Evolutionary conservation across 148 eudicot species (phyloP).

Genomic region (Simmondsia chinensis): DNA sequence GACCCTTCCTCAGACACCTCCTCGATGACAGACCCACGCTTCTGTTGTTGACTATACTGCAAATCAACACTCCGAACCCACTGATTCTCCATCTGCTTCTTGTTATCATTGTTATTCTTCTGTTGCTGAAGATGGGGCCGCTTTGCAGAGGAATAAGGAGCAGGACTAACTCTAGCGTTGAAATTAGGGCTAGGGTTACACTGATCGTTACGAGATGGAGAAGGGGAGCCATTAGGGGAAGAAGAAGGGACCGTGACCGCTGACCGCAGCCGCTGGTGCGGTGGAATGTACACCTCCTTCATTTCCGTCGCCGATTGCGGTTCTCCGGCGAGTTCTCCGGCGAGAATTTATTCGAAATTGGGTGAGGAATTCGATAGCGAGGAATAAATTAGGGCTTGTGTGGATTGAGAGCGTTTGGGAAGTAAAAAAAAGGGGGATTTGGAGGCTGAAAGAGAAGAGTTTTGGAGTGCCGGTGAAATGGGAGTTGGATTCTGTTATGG

Average conservation of each 20-base stretch:
- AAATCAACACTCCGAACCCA: conserved; percentile 6
- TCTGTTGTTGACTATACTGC: conserved; percentile 12
- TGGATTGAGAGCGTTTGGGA: too few relatives aligned
- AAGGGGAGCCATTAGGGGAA: conserved; percentile 10
- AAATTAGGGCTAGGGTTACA: conserved; percentile 17
- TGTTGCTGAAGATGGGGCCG: conserved; percentile 18
- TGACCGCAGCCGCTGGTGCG: conserved; percentile 69
- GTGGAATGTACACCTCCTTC: conserved; percentile 89
- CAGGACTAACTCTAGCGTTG: conserved; percentile 8
- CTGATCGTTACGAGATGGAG: conserved; percentile 4
- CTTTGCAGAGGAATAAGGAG: conserved; percentile 21
- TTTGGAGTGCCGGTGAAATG: too few relatives aligned
- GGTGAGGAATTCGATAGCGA: too few relatives aligned
- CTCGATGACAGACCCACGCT: conserved; percentile 12
- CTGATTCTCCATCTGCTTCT: background rate
- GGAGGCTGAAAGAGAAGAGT: too few relatives aligned
- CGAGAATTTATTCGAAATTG: too few relatives aligned
- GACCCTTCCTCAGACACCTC: conserved; percentile 31
- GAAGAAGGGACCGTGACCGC: conserved; percentile 36
- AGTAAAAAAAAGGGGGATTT: too few relatives aligned
- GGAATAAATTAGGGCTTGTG: too few relatives aligned
- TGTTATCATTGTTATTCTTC: conserved; percentile 4
- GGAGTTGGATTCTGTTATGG: too few relatives aligned
- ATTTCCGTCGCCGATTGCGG: too few relatives aligned
- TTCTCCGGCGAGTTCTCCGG: too few relatives aligned